Evolutionary conservation across 148 eudicot species (phyloP), one percentile per base, ranked within the genome.

Genomic region (Heliamphora exappendiculata): DNA sequence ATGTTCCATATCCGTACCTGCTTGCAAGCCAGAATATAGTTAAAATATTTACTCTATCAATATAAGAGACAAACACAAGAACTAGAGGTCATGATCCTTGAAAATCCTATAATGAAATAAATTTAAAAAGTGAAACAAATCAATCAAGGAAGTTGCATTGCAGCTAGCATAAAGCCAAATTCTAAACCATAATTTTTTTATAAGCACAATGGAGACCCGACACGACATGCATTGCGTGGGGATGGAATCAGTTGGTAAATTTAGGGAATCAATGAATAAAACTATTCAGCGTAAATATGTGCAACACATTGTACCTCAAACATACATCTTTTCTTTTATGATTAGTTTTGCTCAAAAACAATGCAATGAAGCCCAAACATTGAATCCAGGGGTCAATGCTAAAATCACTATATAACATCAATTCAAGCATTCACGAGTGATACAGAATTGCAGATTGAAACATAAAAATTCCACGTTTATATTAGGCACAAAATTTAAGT

Each of bases 1-100:
- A 87, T 86, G 85, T 89, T 91, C 97, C 98, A 95, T 80, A 95
- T 91, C 28, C 98, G 88, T 19, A 95, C 97, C 98, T 95, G 85
- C 73, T 81, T 36, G 14, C 75, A n/a, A 76, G 33, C 1, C 49
- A n/a, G 63, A 81, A 63, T 22, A 28, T 13, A 57, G 55, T 71
- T 50, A 42, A 50, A 77, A 70, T 76, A 47, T 28, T 37, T 39
- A 58, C 20, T 54, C 8, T 5, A 47, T 67, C 4, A 76, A 55
- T 53, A 49, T 50, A 47, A 19, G 41, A 71, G 42, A 33, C 8
- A 47, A 70, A 71, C 41, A 49, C 31, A 49, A 50, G 17, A 71
- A 28, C 42, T 26, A 26, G 19, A 51, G 19, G 19, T 11, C 59
- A 11, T 5, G 45, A 49, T 45, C 55, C 54, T 7, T 69, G 50